These are phyloP conservation scores for Dictyostelium capitatum DNA, from an alignment of 78 protist genomes.

Conservation along the genomic window DNA sequence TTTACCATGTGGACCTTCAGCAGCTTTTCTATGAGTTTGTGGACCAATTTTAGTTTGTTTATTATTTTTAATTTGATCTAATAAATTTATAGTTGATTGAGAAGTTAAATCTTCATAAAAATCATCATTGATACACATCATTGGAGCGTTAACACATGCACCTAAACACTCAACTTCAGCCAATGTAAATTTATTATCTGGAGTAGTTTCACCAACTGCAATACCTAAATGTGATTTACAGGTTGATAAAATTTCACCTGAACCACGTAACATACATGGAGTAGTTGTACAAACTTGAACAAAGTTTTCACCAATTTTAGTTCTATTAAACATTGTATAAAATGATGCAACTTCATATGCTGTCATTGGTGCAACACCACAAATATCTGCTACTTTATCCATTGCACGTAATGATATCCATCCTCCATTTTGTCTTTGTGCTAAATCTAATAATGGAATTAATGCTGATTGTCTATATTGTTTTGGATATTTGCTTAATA, in stretches of 20 bases:
- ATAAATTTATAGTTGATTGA: conserved; percentile 26
- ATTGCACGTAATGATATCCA: conserved; percentile 98
- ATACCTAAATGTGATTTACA: conserved; percentile 49
- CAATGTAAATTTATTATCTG: conserved; percentile 92
- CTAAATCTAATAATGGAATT: conserved; percentile 95
- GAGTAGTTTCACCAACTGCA: conserved; percentile 85
- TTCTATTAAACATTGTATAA: conserved; percentile 97
- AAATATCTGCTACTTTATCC: conserved; percentile 94
- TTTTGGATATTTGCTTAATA: conserved; percentile 79
- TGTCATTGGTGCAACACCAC: conserved; percentile 94
- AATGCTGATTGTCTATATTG: conserved; percentile 90
- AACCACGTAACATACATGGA: conserved; percentile 98
- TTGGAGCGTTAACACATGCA: conserved; percentile 98
- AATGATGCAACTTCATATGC: conserved; percentile 98
- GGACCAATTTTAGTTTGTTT: conserved; percentile 78
- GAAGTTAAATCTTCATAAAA: conserved; percentile 85
- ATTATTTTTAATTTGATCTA: conserved; percentile 48
- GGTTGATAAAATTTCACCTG: conserved; percentile 83
- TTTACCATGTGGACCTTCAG: conserved; percentile 82
- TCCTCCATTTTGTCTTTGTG: conserved; percentile 97
- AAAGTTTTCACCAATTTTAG: conserved; percentile 83
- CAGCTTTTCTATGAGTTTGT: conserved; percentile 77
- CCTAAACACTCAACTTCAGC: conserved; percentile 99
- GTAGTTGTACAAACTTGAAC: conserved; percentile 96
- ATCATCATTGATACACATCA: conserved; percentile 94